Base-by-base conservation (phyloP, 73 alveolate genomes). In the Durusdinium trenchii region DNA sequence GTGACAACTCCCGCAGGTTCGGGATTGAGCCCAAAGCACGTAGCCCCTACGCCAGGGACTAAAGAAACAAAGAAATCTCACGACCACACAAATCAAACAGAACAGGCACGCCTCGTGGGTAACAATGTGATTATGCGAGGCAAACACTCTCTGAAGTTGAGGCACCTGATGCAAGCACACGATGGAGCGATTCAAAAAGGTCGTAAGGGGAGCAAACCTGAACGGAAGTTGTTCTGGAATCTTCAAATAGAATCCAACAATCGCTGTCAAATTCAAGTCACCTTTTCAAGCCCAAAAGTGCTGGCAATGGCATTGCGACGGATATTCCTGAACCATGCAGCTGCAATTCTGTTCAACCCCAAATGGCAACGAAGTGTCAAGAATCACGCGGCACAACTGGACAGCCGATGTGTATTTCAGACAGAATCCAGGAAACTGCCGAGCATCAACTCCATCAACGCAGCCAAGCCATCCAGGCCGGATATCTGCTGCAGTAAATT, bases 71-170 rank as follows among this genome's bases (percentile, higher is more conserved):
- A 60, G 3, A 23, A 60, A 23, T 32, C n/a, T 32, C 30, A 60
- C 73, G 30, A n/a, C 0, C 30, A 32, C 73, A 60, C 18, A 60
- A 1, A 23, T 60, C n/a, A 23, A 12, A 23, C 78, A 64, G 43
- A 64, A 12, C 23, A 40, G 32, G 45, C 95, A 48, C 20, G 76
- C 97, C 97, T 91, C 97, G 28, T 64, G 97, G 76, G 84, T 47
- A 45, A 45, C 87, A 45, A 91, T 91, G 46, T 69, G 83, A 57
- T 91, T 91, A 76, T 91, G 97, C 52, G 97, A 91, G 28, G 97
- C 97, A 48, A 91, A 91, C 40, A 91, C 86, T 36, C 97, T 36
- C 43, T 91, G 97, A 26, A 91, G 97, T 87, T 91, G 97, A 35
- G 97, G 97, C 50, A 69, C 97, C 97, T 91, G 89, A 35, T 18